These are phyloP conservation scores for Kalanchoe fedtschenkoi DNA, from an alignment of 164 flowering plant species.

Conservation along the genomic window DNA sequence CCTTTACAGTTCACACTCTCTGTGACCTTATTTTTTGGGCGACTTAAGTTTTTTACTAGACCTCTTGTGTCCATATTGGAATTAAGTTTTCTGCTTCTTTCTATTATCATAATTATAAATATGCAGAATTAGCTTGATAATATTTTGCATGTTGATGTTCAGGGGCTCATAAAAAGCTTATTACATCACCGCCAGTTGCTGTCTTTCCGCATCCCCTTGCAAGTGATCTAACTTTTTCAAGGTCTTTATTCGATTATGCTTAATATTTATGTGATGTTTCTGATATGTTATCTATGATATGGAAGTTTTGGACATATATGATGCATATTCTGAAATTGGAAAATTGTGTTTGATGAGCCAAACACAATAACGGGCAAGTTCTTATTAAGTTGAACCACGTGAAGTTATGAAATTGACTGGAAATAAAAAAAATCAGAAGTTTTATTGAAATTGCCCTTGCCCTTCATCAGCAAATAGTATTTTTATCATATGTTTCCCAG, in stretches of 20 bases:
- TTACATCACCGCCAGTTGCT: constrained; percentile 91
- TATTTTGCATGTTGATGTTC: constrained; percentile 8
- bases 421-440: no score
- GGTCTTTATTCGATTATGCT: constrained; percentile 29
- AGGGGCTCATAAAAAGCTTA: constrained; percentile 87
- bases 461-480: not conserved
- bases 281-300: not conserved
- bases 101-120: not conserved
- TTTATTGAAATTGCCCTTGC: not conserved
- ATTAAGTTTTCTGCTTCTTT: not conserved
- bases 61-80: no score
- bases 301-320: no score
- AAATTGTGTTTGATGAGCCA: no score
- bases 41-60: no score
- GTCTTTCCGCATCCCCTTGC: constrained; percentile 96
- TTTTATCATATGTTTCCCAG: no score
- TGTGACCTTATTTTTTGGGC: no score
- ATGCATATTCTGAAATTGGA: no score
- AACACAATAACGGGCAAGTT: no score
- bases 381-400: no score
- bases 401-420: no score
- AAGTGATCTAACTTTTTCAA: constrained; percentile 77
- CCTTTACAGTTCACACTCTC: no score
- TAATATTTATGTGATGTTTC: not conserved
- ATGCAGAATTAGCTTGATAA: not conserved